Percentiles rank a stretch among this genome's conserved stretches.
Evolutionary conservation across 1,139 yeast species (phyloP).

Genomic region (Pichia norvegensis): DNA sequence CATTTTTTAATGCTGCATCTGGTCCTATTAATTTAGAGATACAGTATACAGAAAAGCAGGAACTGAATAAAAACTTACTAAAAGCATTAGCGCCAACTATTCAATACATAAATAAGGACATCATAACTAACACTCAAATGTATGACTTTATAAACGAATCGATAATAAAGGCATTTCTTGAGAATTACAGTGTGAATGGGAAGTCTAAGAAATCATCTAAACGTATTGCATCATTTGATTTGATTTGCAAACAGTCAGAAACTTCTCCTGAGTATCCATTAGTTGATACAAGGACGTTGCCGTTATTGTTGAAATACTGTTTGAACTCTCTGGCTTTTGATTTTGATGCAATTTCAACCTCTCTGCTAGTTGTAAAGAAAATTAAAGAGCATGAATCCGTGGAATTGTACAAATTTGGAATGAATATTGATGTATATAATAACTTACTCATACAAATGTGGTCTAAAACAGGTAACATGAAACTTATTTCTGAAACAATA

Average conservation of each 20-base stretch:
- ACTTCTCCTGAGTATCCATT: slow-evolving; percentile 20
- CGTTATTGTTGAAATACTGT: slow-evolving; percentile 23
- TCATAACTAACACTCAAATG: slow-evolving; percentile 18
- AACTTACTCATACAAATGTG: slow-evolving; percentile 22
- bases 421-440: slow-evolving; percentile 27
- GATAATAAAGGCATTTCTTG: slow-evolving; percentile 19
- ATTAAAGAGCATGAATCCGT: slow-evolving; percentile 25
- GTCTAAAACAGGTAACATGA: slow-evolving; percentile 24
- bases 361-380: slow-evolving; percentile 20
- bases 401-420: slow-evolving; percentile 25
- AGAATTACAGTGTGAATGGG: not conserved
- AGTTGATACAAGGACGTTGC: slow-evolving; percentile 22
- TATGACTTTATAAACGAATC: slow-evolving; percentile 17
- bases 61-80: slow-evolving; percentile 10
- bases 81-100: slow-evolving; percentile 22
- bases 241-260: slow-evolving; percentile 9
- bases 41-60: slow-evolving; percentile 12
- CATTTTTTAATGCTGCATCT: slow-evolving; percentile 11
- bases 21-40: slow-evolving; percentile 15
- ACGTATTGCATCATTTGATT: not conserved
- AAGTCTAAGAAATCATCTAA: not conserved
- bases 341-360: slow-evolving; percentile 24
- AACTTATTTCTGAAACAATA: slow-evolving; percentile 18
- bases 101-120: slow-evolving; percentile 16
- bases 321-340: slow-evolving; percentile 24